These are phyloP conservation scores for Fremontodendron californicum DNA, from an alignment of 345 rosid species.

Conservation along the genomic window DNA sequence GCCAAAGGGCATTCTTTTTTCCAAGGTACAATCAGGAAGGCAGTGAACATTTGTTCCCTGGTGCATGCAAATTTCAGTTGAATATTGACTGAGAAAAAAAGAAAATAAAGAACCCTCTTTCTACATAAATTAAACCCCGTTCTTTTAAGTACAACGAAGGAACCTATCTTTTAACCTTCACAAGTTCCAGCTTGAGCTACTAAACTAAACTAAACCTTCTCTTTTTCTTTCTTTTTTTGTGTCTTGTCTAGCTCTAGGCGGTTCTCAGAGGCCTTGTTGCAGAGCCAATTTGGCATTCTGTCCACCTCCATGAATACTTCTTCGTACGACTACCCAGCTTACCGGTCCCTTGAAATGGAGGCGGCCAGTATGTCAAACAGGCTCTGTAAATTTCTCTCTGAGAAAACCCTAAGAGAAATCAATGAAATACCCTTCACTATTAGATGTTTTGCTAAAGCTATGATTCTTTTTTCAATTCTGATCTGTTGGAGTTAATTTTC, in stretches of 20 bases:
- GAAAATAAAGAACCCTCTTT: slow-evolving; percentile 5
- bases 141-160: not conserved
- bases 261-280: slow-evolving; percentile 39
- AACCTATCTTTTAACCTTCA: not conserved
- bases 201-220: too few species aligned
- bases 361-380: slow-evolving; percentile 42
- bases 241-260: not conserved
- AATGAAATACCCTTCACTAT: not conserved
- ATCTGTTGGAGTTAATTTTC: not conserved
- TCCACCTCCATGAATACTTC: slow-evolving; percentile 36
- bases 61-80: not conserved
- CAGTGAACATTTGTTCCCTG: not conserved
- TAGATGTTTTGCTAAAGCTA: not conserved
- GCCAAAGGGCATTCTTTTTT: not conserved
- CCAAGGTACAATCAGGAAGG: slow-evolving; percentile 6
- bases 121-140: slow-evolving; percentile 14
- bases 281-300: slow-evolving; percentile 58
- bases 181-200: not conserved
- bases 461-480: too few species aligned
- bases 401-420: slow-evolving; percentile 24
- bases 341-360: slow-evolving; percentile 22
- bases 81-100: not conserved
- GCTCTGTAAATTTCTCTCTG: slow-evolving; percentile 39
- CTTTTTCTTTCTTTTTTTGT: not conserved
- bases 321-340: not conserved